Conservation (phyloP, 805 yeast genomes). For the Myxozyma vanderwaltii region DNA sequence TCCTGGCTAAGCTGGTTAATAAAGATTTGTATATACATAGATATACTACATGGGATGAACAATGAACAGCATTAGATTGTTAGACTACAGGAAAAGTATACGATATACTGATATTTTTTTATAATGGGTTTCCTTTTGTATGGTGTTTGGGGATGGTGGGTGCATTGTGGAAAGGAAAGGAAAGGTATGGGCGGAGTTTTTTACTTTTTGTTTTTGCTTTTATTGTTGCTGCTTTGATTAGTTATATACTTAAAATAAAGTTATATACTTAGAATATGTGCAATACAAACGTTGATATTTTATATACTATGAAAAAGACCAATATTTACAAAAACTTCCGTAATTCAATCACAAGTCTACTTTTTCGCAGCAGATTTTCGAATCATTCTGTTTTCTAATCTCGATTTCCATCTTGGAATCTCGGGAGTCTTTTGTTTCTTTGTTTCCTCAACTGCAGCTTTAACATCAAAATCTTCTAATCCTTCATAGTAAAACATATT, state of each 20-base stretch:
- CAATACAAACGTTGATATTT: neutral
- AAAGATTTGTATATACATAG: slow-evolving; percentile 26
- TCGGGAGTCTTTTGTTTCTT: neutral
- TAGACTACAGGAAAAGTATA: neutral
- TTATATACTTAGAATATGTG: neutral
- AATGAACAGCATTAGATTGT: slow-evolving; percentile 12
- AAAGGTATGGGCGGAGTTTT: neutral
- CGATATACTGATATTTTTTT: too few species aligned
- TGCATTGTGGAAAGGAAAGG: too few species aligned
- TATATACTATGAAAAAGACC: neutral
- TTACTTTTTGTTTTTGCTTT: neutral
- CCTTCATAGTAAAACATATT: slow-evolving; percentile 49
- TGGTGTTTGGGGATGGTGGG: too few species aligned
- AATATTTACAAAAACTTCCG: neutral
- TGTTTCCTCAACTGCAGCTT: slow-evolving; percentile 1
- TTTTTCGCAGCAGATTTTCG: neutral
- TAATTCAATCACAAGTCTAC: neutral
- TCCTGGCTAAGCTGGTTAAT: slow-evolving; percentile 24
- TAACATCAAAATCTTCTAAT: slow-evolving; percentile 8
- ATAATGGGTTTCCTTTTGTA: too few species aligned
- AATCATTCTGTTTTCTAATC: neutral
- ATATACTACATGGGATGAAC: slow-evolving; percentile 25
- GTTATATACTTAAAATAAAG: neutral
- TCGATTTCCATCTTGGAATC: neutral
- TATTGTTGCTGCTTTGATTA: neutral